Evolutionary conservation across 2,329 filamentous ascomycete species (phyloP).

Genomic region (Pestalotiopsis sp.): DNA sequence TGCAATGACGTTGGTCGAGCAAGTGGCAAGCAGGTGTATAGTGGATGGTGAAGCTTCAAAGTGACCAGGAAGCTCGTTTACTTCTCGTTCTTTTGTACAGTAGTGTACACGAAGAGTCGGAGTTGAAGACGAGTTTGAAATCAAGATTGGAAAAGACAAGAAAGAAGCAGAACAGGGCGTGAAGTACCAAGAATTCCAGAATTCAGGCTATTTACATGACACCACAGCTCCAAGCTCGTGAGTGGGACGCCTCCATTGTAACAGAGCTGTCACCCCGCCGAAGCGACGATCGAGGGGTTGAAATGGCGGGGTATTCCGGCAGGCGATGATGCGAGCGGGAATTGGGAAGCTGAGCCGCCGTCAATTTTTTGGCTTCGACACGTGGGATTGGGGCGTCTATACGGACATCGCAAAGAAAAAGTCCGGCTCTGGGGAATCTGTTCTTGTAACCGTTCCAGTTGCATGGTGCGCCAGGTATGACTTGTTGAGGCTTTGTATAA

Average conservation of each 20-base stretch:
- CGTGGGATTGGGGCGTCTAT: conserved; percentile 13
- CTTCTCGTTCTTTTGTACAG: too few relatives aligned
- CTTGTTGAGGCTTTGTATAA: too few relatives aligned
- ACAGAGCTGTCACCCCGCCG: neutral
- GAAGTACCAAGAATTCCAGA: neutral
- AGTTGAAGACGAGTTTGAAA: too few relatives aligned
- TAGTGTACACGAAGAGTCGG: too few relatives aligned
- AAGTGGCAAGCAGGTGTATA: neutral
- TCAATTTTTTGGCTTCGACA: neutral
- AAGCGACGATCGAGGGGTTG: neutral
- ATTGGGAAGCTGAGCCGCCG: neutral
- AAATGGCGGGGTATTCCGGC: conserved; percentile 13
- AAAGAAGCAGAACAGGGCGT: neutral
- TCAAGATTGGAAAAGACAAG: neutral
- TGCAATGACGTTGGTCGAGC: neutral
- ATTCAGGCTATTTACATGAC: conserved; percentile 14
- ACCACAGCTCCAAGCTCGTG: neutral
- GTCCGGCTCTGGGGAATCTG: neutral
- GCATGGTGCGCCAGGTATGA: too few relatives aligned
- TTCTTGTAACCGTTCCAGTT: too few relatives aligned
- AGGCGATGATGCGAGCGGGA: conserved; percentile 12
- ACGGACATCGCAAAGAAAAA: neutral
- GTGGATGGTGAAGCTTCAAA: too few relatives aligned
- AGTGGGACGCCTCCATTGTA: neutral
- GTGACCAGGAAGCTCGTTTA: too few relatives aligned